Conservation (phyloP, 805 yeast species). For the Kodamaea restingae region DNA sequence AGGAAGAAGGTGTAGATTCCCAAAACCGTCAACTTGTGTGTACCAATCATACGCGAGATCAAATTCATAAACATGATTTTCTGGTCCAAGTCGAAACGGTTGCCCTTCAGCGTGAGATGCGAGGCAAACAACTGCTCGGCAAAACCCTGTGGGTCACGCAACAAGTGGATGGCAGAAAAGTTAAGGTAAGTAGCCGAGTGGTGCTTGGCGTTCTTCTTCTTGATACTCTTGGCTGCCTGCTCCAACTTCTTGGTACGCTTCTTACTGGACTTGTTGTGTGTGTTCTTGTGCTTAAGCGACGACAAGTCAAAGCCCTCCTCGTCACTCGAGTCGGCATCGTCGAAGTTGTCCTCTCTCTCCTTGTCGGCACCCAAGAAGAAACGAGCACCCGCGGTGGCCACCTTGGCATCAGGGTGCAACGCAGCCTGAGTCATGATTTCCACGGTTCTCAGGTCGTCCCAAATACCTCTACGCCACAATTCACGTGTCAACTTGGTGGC, state of each 20-base stretch:
- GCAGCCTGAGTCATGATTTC: conserved; percentile 97
- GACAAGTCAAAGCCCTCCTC: conserved; percentile 72
- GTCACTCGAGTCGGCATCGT: conserved; percentile 63
- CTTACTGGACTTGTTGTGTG: conserved; percentile 74
- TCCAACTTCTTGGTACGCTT: conserved; percentile 81
- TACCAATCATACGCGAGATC: conserved; percentile 85
- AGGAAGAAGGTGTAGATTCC: conserved; percentile 87
- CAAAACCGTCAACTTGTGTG: conserved; percentile 86
- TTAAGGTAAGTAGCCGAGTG: conserved; percentile 69
- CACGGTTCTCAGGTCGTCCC: conserved; percentile 98
- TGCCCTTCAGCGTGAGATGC: conserved; percentile 68
- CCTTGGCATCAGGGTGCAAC: conserved; percentile 79
- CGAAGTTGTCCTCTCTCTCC: conserved; percentile 81
- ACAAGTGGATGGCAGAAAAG: conserved; percentile 89
- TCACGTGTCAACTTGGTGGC: conserved; percentile 94
- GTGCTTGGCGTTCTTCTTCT: conserved; percentile 46
- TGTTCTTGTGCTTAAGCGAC: conserved; percentile 73
- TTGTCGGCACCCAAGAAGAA: conserved; percentile 95
- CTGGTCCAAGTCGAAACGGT: conserved; percentile 79
- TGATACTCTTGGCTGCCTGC: conserved; percentile 61
- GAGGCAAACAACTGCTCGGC: conserved; percentile 77
- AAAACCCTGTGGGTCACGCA: conserved; percentile 97
- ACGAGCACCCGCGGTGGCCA: conserved; percentile 82
- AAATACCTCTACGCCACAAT: conserved; percentile 94
- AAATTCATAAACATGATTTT: conserved; percentile 84